Conservation (phyloP, 495 filamentous ascomycete species). For the Viridothelium virens region DNA sequence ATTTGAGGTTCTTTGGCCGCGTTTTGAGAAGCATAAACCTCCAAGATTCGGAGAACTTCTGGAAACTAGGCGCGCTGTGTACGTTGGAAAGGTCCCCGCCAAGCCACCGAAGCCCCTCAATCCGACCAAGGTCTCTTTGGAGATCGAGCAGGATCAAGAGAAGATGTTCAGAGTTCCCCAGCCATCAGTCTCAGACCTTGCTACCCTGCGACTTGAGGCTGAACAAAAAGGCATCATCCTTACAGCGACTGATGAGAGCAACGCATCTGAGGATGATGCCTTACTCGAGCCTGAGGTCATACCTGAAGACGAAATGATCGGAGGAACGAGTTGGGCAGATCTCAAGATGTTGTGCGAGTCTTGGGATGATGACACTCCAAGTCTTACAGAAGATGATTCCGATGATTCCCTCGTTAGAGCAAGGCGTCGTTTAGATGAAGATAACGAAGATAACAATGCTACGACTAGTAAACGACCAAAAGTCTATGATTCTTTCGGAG, state of each 20-base stretch:
- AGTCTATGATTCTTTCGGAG: constrained; percentile 21
- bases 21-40: constrained; percentile 56
- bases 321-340: constrained; percentile 63
- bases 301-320: constrained; percentile 57
- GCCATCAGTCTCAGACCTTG: constrained; percentile 14
- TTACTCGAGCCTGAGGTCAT: constrained; percentile 45
- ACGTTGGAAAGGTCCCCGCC: constrained; percentile 56
- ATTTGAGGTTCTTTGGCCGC: constrained; percentile 60
- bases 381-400: neutral
- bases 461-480: constrained; percentile 35
- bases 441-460: constrained; percentile 36
- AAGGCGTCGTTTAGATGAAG: constrained; percentile 17
- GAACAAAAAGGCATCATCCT: constrained; percentile 50
- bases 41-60: constrained; percentile 67
- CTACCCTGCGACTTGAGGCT: constrained; percentile 41
- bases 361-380: constrained; percentile 46
- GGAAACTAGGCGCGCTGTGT: constrained; percentile 63
- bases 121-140: constrained; percentile 78
- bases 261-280: constrained; percentile 38
- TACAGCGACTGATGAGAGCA: neutral
- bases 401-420: neutral
- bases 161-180: constrained; percentile 63
- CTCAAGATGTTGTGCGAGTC: constrained; percentile 73
- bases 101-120: constrained; percentile 74
- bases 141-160: constrained; percentile 73